These are phyloP conservation scores for Citrullus colocynthis DNA, from an alignment of 306 rosid genomes.

Conservation along the genomic window DNA sequence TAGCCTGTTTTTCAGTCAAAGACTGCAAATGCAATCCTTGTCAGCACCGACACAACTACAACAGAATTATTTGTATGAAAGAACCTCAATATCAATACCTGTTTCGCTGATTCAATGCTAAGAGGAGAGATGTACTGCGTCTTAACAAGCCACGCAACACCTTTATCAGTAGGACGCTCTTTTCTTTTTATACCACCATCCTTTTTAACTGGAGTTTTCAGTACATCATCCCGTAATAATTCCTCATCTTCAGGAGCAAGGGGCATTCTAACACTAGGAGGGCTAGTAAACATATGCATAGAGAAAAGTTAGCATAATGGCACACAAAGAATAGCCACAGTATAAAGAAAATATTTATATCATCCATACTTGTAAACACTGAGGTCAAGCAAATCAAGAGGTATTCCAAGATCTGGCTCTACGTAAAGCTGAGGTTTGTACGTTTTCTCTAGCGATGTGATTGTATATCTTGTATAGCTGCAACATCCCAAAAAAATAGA, in stretches of 20 bases:
- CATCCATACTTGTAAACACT: conserved; percentile 82
- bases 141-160: conserved; percentile 98
- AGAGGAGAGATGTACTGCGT: conserved; percentile 96
- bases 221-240: conserved; percentile 74
- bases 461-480: conserved; percentile 83
- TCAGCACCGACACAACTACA: conserved; percentile 7
- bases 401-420: conserved; percentile 98
- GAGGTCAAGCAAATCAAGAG: conserved; percentile 96
- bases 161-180: conserved; percentile 96
- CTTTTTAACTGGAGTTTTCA: conserved; percentile 63
- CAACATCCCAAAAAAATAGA: conserved; percentile 18
- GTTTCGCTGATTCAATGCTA: conserved; percentile 83
- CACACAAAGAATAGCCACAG: neutral
- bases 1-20: conserved; percentile 94
- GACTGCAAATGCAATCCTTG: conserved; percentile 36
- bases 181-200: conserved; percentile 89
- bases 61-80: conserved; percentile 10
- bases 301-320: conserved; percentile 18
- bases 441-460: conserved; percentile 84
- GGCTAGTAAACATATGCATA: conserved; percentile 32
- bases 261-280: conserved; percentile 57
- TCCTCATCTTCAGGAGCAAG: conserved; percentile 91
- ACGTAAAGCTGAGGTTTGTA: conserved; percentile 93
- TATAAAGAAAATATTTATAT: conserved; percentile 4
- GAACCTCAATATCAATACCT: conserved; percentile 34